These are phyloP conservation scores for Coprinopsis sp. DNA, from an alignment of 768 basidiomycete genomes.

Conservation along the genomic window DNA sequence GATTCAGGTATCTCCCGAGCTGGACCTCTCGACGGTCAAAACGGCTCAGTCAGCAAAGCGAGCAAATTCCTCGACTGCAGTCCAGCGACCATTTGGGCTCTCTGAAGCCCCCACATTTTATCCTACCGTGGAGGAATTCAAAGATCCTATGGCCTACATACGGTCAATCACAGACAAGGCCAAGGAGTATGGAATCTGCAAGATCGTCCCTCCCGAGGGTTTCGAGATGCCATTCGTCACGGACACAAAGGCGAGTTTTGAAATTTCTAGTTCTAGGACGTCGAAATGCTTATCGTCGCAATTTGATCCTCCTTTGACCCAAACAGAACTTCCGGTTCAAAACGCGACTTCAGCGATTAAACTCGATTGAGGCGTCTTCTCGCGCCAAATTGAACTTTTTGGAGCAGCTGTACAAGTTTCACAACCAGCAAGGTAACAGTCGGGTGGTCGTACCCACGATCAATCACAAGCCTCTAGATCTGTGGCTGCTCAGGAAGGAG, in stretches of 20 bases:
- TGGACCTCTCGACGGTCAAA: slow-evolving; percentile 72
- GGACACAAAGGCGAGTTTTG: slow-evolving; percentile 75
- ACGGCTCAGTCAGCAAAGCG: slow-evolving; percentile 46
- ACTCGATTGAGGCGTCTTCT: slow-evolving; percentile 95
- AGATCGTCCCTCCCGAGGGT: slow-evolving; percentile 86
- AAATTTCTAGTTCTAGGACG: background rate
- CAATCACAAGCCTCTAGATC: slow-evolving; percentile 87
- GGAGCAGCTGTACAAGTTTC: slow-evolving; percentile 94
- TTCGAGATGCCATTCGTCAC: slow-evolving; percentile 98
- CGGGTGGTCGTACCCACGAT: slow-evolving; percentile 92
- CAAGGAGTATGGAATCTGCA: slow-evolving; percentile 83
- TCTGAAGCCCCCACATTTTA: slow-evolving; percentile 87
- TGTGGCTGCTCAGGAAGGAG: slow-evolving; percentile 91
- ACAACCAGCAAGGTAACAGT: slow-evolving; percentile 90
- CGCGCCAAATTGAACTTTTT: slow-evolving; percentile 96
- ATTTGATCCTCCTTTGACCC: slow-evolving; percentile 32
- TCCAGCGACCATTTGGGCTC: slow-evolving; percentile 71
- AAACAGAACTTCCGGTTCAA: slow-evolving; percentile 86
- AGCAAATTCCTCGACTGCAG: slow-evolving; percentile 32
- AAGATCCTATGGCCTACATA: slow-evolving; percentile 92
- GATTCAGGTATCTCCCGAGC: slow-evolving; percentile 55
- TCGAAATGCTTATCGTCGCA: background rate
- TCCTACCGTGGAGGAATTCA: slow-evolving; percentile 88
- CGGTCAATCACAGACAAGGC: slow-evolving; percentile 71
- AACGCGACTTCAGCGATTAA: slow-evolving; percentile 90